Evolutionary conservation across 2,329 filamentous ascomycete genomes (phyloP).

Genomic region (Epichloe gansuensis): DNA sequence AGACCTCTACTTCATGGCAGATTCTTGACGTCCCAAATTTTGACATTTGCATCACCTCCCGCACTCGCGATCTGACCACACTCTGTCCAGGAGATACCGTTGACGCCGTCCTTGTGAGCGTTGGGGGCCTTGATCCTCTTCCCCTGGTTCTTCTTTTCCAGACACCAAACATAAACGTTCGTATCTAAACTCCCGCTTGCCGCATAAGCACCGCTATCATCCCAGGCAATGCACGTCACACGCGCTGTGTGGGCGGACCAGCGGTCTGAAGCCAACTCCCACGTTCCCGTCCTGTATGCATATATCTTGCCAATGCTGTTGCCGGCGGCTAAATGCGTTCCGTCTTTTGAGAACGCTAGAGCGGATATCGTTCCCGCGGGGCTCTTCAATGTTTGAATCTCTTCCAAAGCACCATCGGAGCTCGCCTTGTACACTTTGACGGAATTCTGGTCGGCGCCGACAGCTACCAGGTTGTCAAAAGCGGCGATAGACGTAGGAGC

Average conservation of each 20-base stretch:
- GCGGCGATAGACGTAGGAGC: slow-evolving; percentile 62
- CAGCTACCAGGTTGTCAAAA: slow-evolving; percentile 52
- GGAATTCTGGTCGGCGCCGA: slow-evolving; percentile 61
- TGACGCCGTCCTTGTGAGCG: slow-evolving; percentile 92
- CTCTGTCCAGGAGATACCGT: slow-evolving; percentile 69
- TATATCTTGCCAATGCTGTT: slow-evolving; percentile 78
- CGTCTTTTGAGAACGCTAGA: slow-evolving; percentile 70
- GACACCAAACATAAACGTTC: slow-evolving; percentile 83
- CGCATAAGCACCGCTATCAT: slow-evolving; percentile 60
- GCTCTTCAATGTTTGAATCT: slow-evolving; percentile 46
- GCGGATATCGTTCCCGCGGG: slow-evolving; percentile 62
- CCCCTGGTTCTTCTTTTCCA: slow-evolving; percentile 64
- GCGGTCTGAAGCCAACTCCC: slow-evolving; percentile 65
- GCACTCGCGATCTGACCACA: slow-evolving; percentile 60
- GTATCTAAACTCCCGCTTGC: slow-evolving; percentile 82
- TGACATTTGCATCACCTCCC: slow-evolving; percentile 81
- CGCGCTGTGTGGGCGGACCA: slow-evolving; percentile 50
- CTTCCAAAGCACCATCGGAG: slow-evolving; percentile 40
- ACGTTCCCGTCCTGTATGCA: slow-evolving; percentile 51
- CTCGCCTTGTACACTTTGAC: slow-evolving; percentile 58
- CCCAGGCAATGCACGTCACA: slow-evolving; percentile 57
- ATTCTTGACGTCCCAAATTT: slow-evolving; percentile 55
- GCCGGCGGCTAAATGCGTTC: slow-evolving; percentile 68
- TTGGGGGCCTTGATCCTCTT: slow-evolving; percentile 74
- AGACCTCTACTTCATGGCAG: slow-evolving; percentile 15